phyloP scores from a whole-genome alignment of 2,329 filamentous ascomycete species.

The Botrytis cinerea region DNA sequence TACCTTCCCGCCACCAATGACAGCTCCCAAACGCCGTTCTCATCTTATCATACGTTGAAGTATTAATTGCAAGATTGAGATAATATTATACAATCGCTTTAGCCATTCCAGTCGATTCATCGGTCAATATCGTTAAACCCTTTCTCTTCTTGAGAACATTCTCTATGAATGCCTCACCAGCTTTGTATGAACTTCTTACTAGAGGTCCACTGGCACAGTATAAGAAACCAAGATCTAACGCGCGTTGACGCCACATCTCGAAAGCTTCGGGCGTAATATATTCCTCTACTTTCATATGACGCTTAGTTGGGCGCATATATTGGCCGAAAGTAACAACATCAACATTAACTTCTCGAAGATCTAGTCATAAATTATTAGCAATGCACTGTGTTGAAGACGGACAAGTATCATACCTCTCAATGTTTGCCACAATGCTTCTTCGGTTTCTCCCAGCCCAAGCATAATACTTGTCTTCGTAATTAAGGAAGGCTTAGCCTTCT shows the following conservation, averaged over 20 bases:
- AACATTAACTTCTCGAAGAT: constrained; percentile 77
- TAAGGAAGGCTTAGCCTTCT: constrained; percentile 70
- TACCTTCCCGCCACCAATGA: constrained; percentile 2
- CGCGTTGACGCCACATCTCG: constrained; percentile 85
- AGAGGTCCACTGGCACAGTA: constrained; percentile 94
- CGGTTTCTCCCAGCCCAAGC: constrained; percentile 91
- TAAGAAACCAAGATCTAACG: constrained; percentile 92
- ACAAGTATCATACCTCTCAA: constrained; percentile 58
- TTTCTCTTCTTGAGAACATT: constrained; percentile 68
- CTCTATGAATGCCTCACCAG: constrained; percentile 97
- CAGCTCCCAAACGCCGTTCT: constrained; percentile 11
- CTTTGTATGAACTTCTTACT: constrained; percentile 95
- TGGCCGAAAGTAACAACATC: constrained; percentile 99
- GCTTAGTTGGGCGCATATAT: constrained; percentile 98
- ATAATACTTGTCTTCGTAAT: constrained; percentile 99
- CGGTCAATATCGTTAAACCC: constrained; percentile 35
- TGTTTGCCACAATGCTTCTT: constrained; percentile 79
- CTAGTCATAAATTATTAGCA: constrained; percentile 45
- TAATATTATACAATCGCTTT: constrained; percentile 35
- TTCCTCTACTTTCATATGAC: constrained; percentile 94
- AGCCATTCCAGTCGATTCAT: constrained; percentile 36
- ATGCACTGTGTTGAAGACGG: background rate
- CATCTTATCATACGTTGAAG: constrained; percentile 14
- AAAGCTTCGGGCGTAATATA: constrained; percentile 92
- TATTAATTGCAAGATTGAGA: constrained; percentile 9